Evolutionary conservation across 352 stramenopile species (phyloP), one percentile per base, ranked within the genome.

Genomic region (Sclerospora graminicola): DNA sequence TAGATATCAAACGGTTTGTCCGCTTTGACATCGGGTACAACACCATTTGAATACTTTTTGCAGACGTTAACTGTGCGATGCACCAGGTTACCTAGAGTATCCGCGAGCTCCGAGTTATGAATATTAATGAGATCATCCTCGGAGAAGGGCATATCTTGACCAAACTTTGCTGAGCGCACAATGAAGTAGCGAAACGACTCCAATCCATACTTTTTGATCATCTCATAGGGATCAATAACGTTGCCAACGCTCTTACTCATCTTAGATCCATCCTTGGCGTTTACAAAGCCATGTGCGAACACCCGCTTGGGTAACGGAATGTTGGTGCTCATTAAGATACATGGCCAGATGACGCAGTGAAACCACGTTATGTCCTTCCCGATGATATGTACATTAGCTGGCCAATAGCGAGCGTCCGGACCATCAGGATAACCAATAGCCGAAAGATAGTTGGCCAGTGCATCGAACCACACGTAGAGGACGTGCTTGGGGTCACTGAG

Each of bases 381-480:
- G 36, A 92, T 89, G n/a, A 92, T 78, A 60, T 92, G 80, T 41
- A 92, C 80, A 34, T 56, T 86, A 27, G 75, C 80, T 8, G 77
- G 76, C 80, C 80, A 92, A 63, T 82, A 89, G 59, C 78, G 82
- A 34, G 75, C 62, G 24, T 80, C 57, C 8, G 77, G 65, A 11
- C 66, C 69, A 43, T 97, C 63, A 7, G 90, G 90, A 65, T 97
- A 99, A 51, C 89, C 93, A 34, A 98, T 76, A 15, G 84, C 95
- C 24, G 91, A 98, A 41, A 99, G 71, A 57, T 99, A 99, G 74
- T 99, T 99, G 6, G 91, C 76, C 10, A 99, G 66, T 4, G 97
- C 97, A 65, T 99, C 97, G 39, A 99, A 96, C 97, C 97, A 99
- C 36, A 99, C 97, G 67, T 99, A 99, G 71, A 99, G 94, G 43